Percentiles rank a stretch among this genome's conserved stretches.
phyloP scores from a whole-genome alignment of 2,329 filamentous ascomycete genomes.

The Cordyceps cateniannulata region DNA sequence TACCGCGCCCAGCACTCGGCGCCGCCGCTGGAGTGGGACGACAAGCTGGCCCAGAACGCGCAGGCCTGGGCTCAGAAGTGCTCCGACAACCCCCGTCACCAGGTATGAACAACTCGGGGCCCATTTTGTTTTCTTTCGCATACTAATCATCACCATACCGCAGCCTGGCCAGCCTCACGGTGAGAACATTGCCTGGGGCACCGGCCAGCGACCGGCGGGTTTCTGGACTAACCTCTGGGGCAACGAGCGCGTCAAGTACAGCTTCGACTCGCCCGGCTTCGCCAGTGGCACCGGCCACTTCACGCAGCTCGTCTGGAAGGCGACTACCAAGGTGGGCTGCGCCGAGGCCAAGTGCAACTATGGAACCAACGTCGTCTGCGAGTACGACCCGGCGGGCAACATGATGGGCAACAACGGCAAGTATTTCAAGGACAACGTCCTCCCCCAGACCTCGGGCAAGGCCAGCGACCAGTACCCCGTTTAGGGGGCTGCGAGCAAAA shows the following conservation, averaged over 20 bases:
- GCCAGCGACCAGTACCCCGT: not conserved
- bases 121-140: not conserved
- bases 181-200: slow-evolving; percentile 12
- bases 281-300: slow-evolving; percentile 60
- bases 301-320: slow-evolving; percentile 66
- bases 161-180: slow-evolving; percentile 2
- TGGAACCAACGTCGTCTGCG: slow-evolving; percentile 6
- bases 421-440: slow-evolving; percentile 9
- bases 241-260: slow-evolving; percentile 47
- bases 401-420: not conserved
- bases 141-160: not conserved
- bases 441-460: slow-evolving; percentile 1
- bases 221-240: slow-evolving; percentile 9
- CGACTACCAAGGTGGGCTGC: slow-evolving; percentile 53
- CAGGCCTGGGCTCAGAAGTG: slow-evolving; percentile 4
- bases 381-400: slow-evolving; percentile 8
- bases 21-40: not conserved
- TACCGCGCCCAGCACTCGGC: slow-evolving; percentile 10
- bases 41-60: not conserved
- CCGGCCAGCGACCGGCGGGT: not conserved
- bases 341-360: slow-evolving; percentile 24
- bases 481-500: not conserved
- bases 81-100: not conserved
- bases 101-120: not conserved
- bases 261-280: slow-evolving; percentile 53